Percentiles rank a stretch among this genome's conserved stretches.
Conservation (phyloP, 331 rosid species). For the Malus hybrid region DNA sequence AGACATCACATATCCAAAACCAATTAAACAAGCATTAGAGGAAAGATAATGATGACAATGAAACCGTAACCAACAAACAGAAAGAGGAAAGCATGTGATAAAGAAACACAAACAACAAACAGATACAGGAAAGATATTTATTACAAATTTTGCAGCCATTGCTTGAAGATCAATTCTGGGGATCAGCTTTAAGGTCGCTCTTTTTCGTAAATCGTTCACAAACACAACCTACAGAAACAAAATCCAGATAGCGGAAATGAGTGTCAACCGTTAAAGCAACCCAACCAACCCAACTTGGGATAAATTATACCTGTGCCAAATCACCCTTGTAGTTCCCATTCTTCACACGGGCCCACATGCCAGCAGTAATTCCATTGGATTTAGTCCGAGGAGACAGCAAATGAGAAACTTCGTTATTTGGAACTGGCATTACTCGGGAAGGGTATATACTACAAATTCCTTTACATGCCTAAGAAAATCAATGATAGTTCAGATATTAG, state of each 20-base stretch:
- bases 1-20: not conserved
- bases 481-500: not conserved
- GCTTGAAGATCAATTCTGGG: slow-evolving; percentile 88
- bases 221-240: slow-evolving; percentile 54
- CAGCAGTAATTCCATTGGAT: slow-evolving; percentile 53
- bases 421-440: slow-evolving; percentile 61
- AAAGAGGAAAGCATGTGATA: not conserved
- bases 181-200: slow-evolving; percentile 76
- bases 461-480: slow-evolving; percentile 63
- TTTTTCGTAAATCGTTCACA: slow-evolving; percentile 51
- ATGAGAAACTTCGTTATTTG: slow-evolving; percentile 63
- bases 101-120: too few species aligned
- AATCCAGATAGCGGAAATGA: slow-evolving; percentile 15
- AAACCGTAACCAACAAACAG: not conserved
- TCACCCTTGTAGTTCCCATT: slow-evolving; percentile 92
- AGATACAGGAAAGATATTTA: not conserved
- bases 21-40: not conserved
- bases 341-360: slow-evolving; percentile 86
- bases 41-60: not conserved
- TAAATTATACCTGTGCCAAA: slow-evolving; percentile 65
- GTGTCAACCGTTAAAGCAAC: slow-evolving; percentile 3
- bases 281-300: slow-evolving; percentile 1
- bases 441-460: slow-evolving; percentile 71
- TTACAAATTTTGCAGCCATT: slow-evolving; percentile 90
- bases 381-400: slow-evolving; percentile 45